phyloP scores from a whole-genome alignment of 2,329 filamentous ascomycete species.

The Madurella mycetomatis region DNA sequence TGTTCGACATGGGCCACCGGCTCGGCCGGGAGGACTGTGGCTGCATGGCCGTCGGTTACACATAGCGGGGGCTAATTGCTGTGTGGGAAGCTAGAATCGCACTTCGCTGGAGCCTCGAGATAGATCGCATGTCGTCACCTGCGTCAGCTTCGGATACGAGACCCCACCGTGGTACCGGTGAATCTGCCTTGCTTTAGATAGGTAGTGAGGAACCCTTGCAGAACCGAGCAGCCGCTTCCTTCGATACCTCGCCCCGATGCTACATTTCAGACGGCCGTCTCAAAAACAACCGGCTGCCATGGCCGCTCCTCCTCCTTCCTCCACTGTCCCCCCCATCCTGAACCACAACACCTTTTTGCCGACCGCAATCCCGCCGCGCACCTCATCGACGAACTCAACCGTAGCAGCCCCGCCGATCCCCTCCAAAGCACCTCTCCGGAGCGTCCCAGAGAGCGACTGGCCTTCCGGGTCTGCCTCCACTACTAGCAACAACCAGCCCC shows the following conservation, averaged over 20 bases:
- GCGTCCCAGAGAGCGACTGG: constrained; percentile 61
- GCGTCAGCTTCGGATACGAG: constrained; percentile 6
- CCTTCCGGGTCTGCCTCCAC: constrained; percentile 38
- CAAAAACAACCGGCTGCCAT: constrained; percentile 22
- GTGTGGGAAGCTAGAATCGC: no score
- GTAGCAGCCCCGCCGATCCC: constrained; percentile 28
- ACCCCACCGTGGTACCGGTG: constrained; percentile 11
- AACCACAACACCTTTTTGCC: constrained; percentile 41
- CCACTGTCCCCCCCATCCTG: constrained; percentile 13
- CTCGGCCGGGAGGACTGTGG: no score
- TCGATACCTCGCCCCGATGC: constrained; percentile 8
- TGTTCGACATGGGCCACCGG: no score
- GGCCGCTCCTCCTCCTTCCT: constrained; percentile 19
- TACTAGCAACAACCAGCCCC: not conserved
- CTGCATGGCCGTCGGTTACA: not conserved
- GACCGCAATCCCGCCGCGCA: constrained; percentile 67
- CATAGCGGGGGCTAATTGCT: not conserved
- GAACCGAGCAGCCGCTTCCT: not conserved
- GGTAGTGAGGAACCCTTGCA: not conserved
- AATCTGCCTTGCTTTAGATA: constrained; percentile 4
- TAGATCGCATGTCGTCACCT: constrained; percentile 17
- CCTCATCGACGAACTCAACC: constrained; percentile 56
- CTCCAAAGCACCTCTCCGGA: constrained; percentile 42
- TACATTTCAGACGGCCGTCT: constrained; percentile 17
- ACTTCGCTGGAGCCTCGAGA: not conserved